phyloP scores from a whole-genome alignment of 305 asterid species.

The Ilex paraguariensis region DNA sequence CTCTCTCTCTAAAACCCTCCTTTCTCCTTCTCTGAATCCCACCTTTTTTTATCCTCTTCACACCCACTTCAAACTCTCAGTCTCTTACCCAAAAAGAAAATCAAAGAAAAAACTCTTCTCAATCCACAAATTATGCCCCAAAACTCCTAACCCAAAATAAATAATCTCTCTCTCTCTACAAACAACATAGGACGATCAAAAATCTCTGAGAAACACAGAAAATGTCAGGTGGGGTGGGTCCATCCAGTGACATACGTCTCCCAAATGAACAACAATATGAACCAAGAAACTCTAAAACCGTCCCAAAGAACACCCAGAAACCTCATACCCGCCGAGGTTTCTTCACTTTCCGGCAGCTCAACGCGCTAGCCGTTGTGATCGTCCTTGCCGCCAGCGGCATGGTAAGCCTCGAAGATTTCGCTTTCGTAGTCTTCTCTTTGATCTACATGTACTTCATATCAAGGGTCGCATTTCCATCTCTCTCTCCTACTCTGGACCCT shows the following conservation, averaged over 20 bases:
- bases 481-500: slow-evolving; percentile 22
- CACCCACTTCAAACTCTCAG: too few relatives aligned
- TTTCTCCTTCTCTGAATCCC: too few relatives aligned
- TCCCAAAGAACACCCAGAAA: background rate
- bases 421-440: slow-evolving; percentile 55
- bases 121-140: too few relatives aligned
- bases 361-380: slow-evolving; percentile 43
- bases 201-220: background rate
- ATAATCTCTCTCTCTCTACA: too few relatives aligned
- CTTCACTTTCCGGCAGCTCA: slow-evolving; percentile 62
- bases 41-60: too few relatives aligned
- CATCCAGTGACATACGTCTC: slow-evolving; percentile 35
- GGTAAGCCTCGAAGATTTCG: slow-evolving; percentile 42
- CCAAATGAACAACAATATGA: slow-evolving; percentile 23
- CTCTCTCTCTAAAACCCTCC: too few relatives aligned
- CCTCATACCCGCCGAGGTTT: slow-evolving; percentile 18
- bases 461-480: slow-evolving; percentile 50
- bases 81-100: too few relatives aligned
- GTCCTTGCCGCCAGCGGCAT: slow-evolving; percentile 62
- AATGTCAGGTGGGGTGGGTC: slow-evolving; percentile 71
- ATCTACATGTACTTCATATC: slow-evolving; percentile 64
- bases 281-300: slow-evolving; percentile 1
- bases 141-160: too few relatives aligned
- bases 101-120: too few relatives aligned
- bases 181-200: too few relatives aligned